Evolutionary conservation across 2,329 filamentous ascomycete genomes (phyloP).

Genomic region (Hymenoscyphus fraxineus): DNA sequence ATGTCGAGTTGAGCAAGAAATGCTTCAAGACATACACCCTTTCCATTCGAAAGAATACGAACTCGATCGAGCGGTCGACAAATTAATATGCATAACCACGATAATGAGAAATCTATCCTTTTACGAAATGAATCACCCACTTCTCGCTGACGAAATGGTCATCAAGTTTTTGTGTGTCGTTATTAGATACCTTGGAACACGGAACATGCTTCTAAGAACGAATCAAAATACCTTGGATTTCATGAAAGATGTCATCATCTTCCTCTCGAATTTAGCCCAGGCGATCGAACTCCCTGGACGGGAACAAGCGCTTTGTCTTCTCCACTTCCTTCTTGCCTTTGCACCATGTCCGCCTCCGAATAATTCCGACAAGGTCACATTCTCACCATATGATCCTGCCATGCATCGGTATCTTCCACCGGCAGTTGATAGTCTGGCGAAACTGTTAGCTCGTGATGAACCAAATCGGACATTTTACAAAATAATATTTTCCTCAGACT

Average conservation of each 20-base stretch:
- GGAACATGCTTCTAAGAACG: constrained; percentile 78
- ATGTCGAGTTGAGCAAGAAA: constrained; percentile 70
- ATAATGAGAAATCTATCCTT: constrained; percentile 93
- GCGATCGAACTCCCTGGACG: constrained; percentile 76
- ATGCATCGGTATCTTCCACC: constrained; percentile 85
- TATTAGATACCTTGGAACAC: constrained; percentile 83
- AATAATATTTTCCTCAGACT: constrained; percentile 73
- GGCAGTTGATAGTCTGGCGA: constrained; percentile 86
- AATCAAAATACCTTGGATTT: constrained; percentile 87
- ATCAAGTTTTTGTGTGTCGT: constrained; percentile 80
- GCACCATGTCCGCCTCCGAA: constrained; percentile 73
- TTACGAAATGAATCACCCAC: constrained; percentile 68
- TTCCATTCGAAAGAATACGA: constrained; percentile 77
- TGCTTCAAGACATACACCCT: constrained; percentile 65
- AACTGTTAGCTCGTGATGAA: constrained; percentile 87
- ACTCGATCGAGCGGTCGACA: constrained; percentile 80
- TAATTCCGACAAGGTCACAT: constrained; percentile 58
- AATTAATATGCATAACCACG: constrained; percentile 84
- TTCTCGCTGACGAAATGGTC: constrained; percentile 72
- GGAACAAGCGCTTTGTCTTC: constrained; percentile 80
- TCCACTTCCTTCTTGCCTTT: constrained; percentile 89
- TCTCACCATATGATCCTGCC: constrained; percentile 74
- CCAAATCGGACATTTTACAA: constrained; percentile 86
- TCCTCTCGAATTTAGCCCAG: constrained; percentile 84
- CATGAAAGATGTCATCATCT: constrained; percentile 90